Percentiles rank a stretch among this genome's conserved stretches.
phyloP scores from a whole-genome alignment of 2,329 filamentous ascomycete genomes.

The Shiraia sp. region DNA sequence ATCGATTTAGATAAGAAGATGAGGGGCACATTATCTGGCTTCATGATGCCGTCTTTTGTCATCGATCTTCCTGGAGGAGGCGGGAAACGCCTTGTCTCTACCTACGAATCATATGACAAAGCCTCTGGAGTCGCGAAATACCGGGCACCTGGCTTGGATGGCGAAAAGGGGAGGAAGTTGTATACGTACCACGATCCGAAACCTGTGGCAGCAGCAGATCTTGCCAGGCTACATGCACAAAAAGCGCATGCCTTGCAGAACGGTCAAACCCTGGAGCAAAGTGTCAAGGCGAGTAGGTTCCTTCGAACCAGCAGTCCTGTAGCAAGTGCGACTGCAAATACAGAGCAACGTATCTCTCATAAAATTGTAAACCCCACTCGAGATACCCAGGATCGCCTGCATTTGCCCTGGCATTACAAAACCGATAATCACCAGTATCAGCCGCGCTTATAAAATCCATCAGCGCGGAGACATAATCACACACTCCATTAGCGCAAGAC shows the following conservation, averaged over 20 bases:
- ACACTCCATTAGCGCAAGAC: too few relatives aligned
- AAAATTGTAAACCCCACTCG: too few relatives aligned
- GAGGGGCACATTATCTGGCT: conserved; percentile 64
- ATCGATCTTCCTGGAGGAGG: conserved; percentile 67
- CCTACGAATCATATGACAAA: conserved; percentile 58
- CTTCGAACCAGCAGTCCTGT: too few relatives aligned
- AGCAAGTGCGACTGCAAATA: too few relatives aligned
- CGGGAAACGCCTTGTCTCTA: conserved; percentile 63
- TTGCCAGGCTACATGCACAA: conserved; percentile 10
- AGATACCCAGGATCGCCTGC: too few relatives aligned
- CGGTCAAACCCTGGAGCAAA: conserved; percentile 9
- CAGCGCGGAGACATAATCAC: too few relatives aligned
- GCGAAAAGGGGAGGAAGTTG: conserved; percentile 39
- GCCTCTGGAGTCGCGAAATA: conserved; percentile 59
- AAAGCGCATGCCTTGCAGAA: conserved; percentile 11
- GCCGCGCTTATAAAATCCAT: too few relatives aligned
- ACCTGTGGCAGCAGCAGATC: conserved; percentile 7
- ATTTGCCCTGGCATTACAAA: too few relatives aligned
- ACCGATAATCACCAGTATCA: too few relatives aligned
- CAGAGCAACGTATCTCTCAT: too few relatives aligned
- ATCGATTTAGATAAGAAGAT: conserved; percentile 62
- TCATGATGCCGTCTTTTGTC: conserved; percentile 65
- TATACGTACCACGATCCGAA: conserved; percentile 64
- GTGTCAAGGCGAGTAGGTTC: neutral
- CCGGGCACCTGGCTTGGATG: conserved; percentile 58